These are phyloP conservation scores for Gaeumannomyces sp. DNA, from an alignment of 2,329 filamentous ascomycete genomes.

Conservation along the genomic window DNA sequence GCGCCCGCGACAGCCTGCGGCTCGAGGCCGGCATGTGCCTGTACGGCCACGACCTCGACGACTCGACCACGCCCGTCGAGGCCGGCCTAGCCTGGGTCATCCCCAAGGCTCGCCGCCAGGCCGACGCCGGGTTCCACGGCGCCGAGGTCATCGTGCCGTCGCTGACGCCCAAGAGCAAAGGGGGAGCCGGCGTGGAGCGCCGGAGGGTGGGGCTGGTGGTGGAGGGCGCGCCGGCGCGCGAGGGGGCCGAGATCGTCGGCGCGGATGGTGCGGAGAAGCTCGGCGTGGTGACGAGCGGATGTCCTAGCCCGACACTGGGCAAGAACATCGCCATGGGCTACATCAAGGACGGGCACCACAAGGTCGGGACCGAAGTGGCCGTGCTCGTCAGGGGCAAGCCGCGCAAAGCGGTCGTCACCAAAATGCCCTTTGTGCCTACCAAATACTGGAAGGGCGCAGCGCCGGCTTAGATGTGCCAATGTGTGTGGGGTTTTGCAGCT, in stretches of 20 bases:
- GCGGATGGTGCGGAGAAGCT: constrained; percentile 51
- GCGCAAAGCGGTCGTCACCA: constrained; percentile 68
- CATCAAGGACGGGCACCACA: constrained; percentile 73
- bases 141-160: constrained; percentile 71
- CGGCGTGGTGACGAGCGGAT: constrained; percentile 80
- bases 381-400: constrained; percentile 72
- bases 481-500: not conserved
- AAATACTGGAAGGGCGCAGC: constrained; percentile 60
- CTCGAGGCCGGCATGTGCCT: constrained; percentile 98
- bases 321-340: constrained; percentile 98
- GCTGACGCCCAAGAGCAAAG: constrained; percentile 66
- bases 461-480: constrained; percentile 12
- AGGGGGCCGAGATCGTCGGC: constrained; percentile 71
- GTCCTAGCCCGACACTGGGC: constrained; percentile 77
- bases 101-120: constrained; percentile 64
- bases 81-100: constrained; percentile 69
- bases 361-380: constrained; percentile 73
- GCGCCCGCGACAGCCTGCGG: constrained; percentile 83
- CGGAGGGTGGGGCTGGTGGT: constrained; percentile 77
- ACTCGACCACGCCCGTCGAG: constrained; percentile 57
- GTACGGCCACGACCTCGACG: constrained; percentile 97
- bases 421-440: constrained; percentile 82
- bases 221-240: constrained; percentile 80
- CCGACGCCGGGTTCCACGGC: constrained; percentile 73
- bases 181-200: constrained; percentile 61